These are phyloP conservation scores for Jimgerdemannia lactiflua DNA, from an alignment of 192 early-diverging fungal species.

Conservation along the genomic window DNA sequence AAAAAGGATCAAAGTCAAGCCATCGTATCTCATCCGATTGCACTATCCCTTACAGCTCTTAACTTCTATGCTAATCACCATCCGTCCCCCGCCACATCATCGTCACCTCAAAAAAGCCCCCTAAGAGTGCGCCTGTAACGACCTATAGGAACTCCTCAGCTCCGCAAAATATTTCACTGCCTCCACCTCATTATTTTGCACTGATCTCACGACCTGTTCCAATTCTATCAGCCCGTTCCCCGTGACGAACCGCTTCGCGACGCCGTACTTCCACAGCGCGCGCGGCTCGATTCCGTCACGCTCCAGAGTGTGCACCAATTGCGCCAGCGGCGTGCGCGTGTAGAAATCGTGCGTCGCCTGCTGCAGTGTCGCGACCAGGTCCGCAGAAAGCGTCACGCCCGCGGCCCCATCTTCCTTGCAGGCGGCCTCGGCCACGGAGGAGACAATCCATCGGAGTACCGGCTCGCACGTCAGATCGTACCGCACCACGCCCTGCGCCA, in stretches of 20 bases:
- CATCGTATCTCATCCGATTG: no score
- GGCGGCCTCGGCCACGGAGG: not conserved
- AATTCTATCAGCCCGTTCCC: not conserved
- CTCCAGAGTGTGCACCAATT: not conserved
- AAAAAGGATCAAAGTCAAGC: no score
- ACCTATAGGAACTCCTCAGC: no score
- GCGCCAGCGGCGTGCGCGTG: not conserved
- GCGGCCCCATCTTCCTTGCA: not conserved
- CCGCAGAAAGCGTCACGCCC: not conserved
- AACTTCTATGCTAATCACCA: no score
- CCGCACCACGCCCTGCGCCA: not conserved
- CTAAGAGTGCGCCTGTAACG: no score
- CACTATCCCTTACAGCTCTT: no score
- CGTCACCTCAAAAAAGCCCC: no score
- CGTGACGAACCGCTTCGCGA: not conserved
- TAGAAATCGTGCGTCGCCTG: not conserved
- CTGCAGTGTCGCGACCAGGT: not conserved
- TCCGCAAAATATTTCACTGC: not conserved
- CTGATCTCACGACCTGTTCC: not conserved
- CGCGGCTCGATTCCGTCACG: not conserved
- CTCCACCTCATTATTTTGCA: not conserved
- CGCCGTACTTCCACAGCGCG: not conserved
- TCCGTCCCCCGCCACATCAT: no score
- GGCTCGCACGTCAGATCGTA: not conserved
- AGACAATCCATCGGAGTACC: not conserved